Base-by-base conservation (phyloP, 148 eudicot species). In the Rhododendron molle region DNA sequence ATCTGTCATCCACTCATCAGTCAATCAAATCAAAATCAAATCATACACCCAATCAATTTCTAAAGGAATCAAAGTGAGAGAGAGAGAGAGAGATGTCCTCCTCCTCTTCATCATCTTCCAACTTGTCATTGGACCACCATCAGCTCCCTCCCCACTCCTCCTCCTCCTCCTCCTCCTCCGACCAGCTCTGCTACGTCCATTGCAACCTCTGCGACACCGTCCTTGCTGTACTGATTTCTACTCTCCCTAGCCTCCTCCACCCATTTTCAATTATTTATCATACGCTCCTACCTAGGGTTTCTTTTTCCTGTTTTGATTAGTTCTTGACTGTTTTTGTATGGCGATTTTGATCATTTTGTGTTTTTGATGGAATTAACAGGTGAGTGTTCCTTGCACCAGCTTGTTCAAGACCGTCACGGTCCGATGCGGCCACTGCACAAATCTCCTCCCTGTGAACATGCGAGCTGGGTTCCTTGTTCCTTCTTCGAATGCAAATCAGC, bases 381-480 rank as follows among this genome's bases (percentile, higher is more conserved):
- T 96, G 90, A 94, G 98, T 86, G 98, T 96, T 78, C 98, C 98
- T 76, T 87, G 94, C 93, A 91, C 91, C 78, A 94, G 98, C 90
- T 91, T 96, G 92, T 92, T 91, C 91, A 96, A 92, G 92, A 96
- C 93, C 11, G 98, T 96, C 40, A 96, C 98, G 15, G 98, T 96
- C 38, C 90, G 98, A 88, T 96, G 98, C 82, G 98, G 98, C 16
- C 98, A 93, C 86, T 96, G 98, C 92, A 84, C 92, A 14, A 94
- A 93, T 74, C 92, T 94, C 20, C 89, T 94, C 74, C 91, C 94
- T 0, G 96, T 93, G 7, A 92, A 91, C 90, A 92, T 93, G 97
- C 84, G 92, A 3, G 34, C 73, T 11, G 93, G 89, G 23, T 89
- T 91, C 32, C 93, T 94, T 43, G 85, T 94, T n/a, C 94, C 94